A percentile compares a stretch with the other conserved stretches of the same genome.
These are phyloP conservation scores for Trichoderma sp. DNA, from an alignment of 2,329 filamentous ascomycete species.

Conservation along the genomic window DNA sequence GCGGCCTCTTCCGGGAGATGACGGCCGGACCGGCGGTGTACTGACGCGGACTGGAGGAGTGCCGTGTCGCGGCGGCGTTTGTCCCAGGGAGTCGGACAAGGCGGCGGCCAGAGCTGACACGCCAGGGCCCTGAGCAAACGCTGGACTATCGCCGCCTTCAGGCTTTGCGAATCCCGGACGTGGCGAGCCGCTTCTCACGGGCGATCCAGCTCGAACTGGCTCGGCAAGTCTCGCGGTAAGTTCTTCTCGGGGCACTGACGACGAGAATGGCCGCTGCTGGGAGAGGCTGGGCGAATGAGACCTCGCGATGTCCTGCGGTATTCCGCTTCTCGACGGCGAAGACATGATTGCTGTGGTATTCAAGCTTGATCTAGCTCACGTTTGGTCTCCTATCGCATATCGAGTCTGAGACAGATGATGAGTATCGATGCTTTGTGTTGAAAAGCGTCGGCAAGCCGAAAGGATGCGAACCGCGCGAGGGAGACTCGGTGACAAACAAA, in stretches of 20 bases:
- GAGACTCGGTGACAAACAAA: constrained; percentile 19
- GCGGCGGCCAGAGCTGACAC: constrained; percentile 87
- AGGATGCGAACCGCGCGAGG: constrained; percentile 2
- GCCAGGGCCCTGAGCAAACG: constrained; percentile 73
- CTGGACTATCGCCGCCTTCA: constrained; percentile 59
- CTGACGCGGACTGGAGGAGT: constrained; percentile 63
- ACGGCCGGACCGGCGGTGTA: constrained; percentile 56
- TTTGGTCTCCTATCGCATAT: constrained; percentile 21
- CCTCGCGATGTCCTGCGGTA: constrained; percentile 40
- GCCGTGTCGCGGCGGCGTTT: constrained; percentile 70
- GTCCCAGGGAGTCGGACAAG: constrained; percentile 74
- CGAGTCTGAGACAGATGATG: not conserved
- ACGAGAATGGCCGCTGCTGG: constrained; percentile 48
- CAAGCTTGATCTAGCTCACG: not conserved
- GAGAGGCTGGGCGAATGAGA: constrained; percentile 55
- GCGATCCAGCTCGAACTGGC: constrained; percentile 52
- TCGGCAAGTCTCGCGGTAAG: constrained; percentile 65
- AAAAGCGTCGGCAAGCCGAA: not conserved
- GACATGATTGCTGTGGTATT: constrained; percentile 37
- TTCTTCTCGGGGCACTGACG: constrained; percentile 61
- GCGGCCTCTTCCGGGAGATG: constrained; percentile 44
- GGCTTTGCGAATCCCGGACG: constrained; percentile 34
- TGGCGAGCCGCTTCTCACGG: constrained; percentile 45
- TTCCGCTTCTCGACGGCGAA: constrained; percentile 42
- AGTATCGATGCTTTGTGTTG: not conserved